A percentile compares a stretch with the other conserved stretches of the same genome.
Conservation (phyloP, 306 rosid species). For the Citrullus amarus region DNA sequence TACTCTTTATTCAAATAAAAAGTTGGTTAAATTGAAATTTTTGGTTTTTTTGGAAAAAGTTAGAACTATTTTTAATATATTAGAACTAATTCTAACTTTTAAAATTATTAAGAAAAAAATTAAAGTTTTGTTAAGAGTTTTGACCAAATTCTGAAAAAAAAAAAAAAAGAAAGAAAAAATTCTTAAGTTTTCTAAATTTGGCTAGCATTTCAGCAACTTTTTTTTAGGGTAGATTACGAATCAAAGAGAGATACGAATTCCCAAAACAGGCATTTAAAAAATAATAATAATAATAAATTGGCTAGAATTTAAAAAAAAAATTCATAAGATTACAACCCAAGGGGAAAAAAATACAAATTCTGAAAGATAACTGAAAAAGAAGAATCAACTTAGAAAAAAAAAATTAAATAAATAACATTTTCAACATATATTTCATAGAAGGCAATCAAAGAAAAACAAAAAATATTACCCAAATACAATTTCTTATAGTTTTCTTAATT, state of each 20-base stretch:
- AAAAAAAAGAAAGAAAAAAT: background rate
- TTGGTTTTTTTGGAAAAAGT: no score
- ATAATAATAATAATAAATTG: background rate
- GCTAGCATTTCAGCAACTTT: background rate
- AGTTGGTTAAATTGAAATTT: no score
- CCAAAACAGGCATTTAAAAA: background rate
- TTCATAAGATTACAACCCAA: background rate
- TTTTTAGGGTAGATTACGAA: background rate
- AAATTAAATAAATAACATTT: background rate
- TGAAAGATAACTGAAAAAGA: background rate
- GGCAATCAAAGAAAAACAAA: background rate
- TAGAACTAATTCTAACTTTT: background rate
- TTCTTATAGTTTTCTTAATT: background rate
- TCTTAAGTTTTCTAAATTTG: background rate
- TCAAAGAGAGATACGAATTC: background rate
- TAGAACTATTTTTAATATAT: no score
- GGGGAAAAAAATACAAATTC: background rate
- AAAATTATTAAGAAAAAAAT: no score
- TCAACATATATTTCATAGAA: background rate
- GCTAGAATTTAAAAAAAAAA: background rate
- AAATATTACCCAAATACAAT: background rate
- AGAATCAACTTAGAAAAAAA: background rate
- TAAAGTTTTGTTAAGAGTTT: background rate
- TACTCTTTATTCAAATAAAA: no score
- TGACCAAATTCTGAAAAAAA: background rate